phyloP scores from a whole-genome alignment of 176 grass and related monocot species.

The Eremochloa ophiuroides region DNA sequence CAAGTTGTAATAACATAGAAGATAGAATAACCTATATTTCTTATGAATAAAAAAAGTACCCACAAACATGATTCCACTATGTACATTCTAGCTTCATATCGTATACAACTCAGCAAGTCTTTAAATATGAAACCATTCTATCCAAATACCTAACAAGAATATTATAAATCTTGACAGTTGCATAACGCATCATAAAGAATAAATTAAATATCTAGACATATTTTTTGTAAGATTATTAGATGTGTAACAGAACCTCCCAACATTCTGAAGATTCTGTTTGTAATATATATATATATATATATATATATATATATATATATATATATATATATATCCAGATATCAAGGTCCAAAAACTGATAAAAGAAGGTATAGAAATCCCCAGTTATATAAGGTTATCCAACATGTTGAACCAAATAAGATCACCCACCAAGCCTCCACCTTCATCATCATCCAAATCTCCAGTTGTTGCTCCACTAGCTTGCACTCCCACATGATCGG shows the following conservation, averaged over 20 bases:
- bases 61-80: neutral
- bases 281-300: neutral
- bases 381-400: neutral
- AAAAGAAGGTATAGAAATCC: neutral
- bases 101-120: neutral
- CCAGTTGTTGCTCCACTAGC: constrained; percentile 57
- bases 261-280: neutral
- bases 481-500: constrained; percentile 77
- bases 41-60: neutral
- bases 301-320: neutral
- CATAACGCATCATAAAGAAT: neutral
- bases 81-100: neutral
- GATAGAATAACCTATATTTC: neutral
- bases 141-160: neutral
- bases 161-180: neutral
- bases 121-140: neutral
- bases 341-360: neutral
- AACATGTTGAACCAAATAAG: neutral
- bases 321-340: neutral
- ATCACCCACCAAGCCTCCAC: constrained; percentile 84
- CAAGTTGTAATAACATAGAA: neutral
- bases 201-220: neutral
- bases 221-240: neutral
- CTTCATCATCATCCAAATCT: constrained; percentile 97
- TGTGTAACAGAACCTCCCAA: neutral